Conservation (phyloP, 805 yeast genomes). For the Yarrowia sp. region DNA sequence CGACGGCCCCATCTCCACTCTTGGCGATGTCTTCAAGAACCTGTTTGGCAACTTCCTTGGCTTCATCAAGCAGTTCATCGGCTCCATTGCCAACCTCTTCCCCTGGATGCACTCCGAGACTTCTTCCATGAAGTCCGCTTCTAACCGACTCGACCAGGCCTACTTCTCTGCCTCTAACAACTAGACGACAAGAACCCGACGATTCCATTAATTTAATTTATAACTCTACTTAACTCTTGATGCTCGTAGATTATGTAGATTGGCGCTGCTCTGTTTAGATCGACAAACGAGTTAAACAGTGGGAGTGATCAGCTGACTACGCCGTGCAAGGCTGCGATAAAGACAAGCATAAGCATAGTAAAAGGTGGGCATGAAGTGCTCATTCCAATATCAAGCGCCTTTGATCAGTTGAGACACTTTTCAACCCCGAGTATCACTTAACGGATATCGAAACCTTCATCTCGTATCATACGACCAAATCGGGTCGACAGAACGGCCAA, state of each 20-base stretch:
- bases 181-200: neutral
- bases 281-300: neutral
- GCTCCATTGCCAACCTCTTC: slow-evolving; percentile 31
- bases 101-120: slow-evolving; percentile 37
- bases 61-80: slow-evolving; percentile 27
- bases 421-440: neutral
- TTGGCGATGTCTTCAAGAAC: slow-evolving; percentile 1
- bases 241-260: slow-evolving; percentile 13
- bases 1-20: slow-evolving; percentile 24
- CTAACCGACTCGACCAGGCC: slow-evolving; percentile 36
- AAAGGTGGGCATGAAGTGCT: neutral
- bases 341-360: neutral
- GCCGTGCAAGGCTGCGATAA: slow-evolving; percentile 8
- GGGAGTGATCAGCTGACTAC: slow-evolving; percentile 2
- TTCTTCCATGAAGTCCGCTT: slow-evolving; percentile 34
- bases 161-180: slow-evolving; percentile 19
- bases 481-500: neutral
- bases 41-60: slow-evolving; percentile 20
- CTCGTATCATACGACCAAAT: slow-evolving; percentile 5
- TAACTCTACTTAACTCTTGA: slow-evolving; percentile 4
- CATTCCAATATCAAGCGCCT: no score
- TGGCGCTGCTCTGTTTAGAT: slow-evolving; percentile 9
- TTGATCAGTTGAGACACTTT: neutral
- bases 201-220: slow-evolving; percentile 15
- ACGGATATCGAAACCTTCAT: neutral